Evolutionary conservation across 2,329 filamentous ascomycete species (phyloP).

Genomic region (Pyricularia pennisetigena): DNA sequence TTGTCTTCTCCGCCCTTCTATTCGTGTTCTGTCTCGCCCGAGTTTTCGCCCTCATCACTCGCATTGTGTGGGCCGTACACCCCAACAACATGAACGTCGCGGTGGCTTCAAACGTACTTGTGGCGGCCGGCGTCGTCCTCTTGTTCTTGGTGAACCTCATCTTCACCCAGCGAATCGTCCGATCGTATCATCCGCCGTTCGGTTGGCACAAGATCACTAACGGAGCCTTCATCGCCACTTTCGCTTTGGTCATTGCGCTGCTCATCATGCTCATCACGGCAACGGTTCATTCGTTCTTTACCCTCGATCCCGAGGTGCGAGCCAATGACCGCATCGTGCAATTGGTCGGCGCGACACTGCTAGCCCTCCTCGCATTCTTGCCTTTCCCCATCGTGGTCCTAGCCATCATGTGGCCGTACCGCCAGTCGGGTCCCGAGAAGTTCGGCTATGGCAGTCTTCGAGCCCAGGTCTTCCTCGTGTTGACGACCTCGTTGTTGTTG

Average conservation of each 20-base stretch:
- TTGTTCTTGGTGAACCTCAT: constrained; percentile 72
- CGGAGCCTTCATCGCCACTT: constrained; percentile 45
- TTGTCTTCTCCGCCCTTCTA: constrained; percentile 45
- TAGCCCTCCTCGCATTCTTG: constrained; percentile 56
- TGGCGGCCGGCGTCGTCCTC: constrained; percentile 63
- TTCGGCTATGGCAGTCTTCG: constrained; percentile 60
- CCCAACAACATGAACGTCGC: constrained; percentile 29
- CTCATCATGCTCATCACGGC: constrained; percentile 57
- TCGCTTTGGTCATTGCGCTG: constrained; percentile 41
- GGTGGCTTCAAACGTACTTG: constrained; percentile 58
- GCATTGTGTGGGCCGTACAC: constrained; percentile 41
- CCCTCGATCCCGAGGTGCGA: constrained; percentile 39
- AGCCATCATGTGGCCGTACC: constrained; percentile 35
- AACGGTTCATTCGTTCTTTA: constrained; percentile 58
- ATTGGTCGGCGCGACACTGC: constrained; percentile 49
- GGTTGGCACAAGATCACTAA: constrained; percentile 55
- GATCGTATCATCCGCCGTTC: constrained; percentile 59
- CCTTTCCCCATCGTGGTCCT: constrained; percentile 47
- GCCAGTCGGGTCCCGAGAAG: constrained; percentile 28
- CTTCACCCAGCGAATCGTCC: constrained; percentile 64
- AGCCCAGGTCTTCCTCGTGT: constrained; percentile 56
- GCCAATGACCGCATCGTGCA: constrained; percentile 52
- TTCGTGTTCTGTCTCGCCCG: constrained; percentile 51
- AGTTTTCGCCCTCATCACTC: constrained; percentile 37
- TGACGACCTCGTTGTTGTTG: constrained; percentile 48